Evolutionary conservation across 225 moss, liverwort and hornwort genomes (phyloP).

Genomic region (Asterella californica): DNA sequence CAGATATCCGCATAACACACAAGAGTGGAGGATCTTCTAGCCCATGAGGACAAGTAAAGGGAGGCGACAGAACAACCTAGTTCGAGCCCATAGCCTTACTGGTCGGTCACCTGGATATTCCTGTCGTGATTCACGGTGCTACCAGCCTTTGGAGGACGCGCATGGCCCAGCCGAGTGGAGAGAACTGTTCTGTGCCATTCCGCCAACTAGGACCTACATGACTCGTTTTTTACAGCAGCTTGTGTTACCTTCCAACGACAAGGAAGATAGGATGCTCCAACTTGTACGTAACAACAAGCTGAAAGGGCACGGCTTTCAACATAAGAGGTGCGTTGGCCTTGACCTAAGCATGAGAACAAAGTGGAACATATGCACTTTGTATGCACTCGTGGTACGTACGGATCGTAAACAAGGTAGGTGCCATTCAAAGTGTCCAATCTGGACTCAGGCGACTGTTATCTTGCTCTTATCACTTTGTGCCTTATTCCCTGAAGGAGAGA

Average conservation of each 20-base stretch:
- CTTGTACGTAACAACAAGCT: background rate
- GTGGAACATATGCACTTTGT: background rate
- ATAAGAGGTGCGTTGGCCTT: slow-evolving; percentile 2
- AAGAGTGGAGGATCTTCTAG: background rate
- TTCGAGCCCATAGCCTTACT: background rate
- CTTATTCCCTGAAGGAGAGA: background rate
- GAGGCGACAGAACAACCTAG: background rate
- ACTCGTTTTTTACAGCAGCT: background rate
- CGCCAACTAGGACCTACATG: background rate
- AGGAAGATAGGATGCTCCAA: background rate
- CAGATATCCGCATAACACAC: background rate
- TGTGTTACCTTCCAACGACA: background rate
- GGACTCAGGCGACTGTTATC: background rate
- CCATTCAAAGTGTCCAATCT: background rate
- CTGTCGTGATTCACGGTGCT: background rate
- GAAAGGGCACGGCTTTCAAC: background rate
- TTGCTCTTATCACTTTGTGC: background rate
- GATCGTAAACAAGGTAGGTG: background rate
- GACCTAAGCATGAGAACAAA: background rate
- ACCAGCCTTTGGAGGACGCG: background rate
- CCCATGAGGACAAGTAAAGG: background rate
- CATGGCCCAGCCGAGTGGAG: background rate
- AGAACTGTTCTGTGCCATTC: background rate
- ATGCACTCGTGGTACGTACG: background rate
- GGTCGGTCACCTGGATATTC: slow-evolving; percentile 3